phyloP scores from a whole-genome alignment of 2,329 filamentous ascomycete genomes.

The Ceratocystis harringtonii region DNA sequence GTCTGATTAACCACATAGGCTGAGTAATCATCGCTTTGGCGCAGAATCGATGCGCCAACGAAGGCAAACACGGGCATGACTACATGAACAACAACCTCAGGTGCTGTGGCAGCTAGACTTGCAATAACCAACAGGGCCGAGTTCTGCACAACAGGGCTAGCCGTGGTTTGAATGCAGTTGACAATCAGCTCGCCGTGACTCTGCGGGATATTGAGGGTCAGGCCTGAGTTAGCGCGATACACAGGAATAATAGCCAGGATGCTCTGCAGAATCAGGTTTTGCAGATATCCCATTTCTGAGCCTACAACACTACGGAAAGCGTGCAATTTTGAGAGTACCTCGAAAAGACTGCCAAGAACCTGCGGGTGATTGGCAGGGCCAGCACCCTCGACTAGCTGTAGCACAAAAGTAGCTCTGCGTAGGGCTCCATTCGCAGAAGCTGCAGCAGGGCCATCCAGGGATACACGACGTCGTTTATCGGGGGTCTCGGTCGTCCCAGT shows the following conservation, averaged over 20 bases:
- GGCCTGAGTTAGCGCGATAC: conserved; percentile 45
- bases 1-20: conserved; percentile 92
- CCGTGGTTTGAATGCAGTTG: conserved; percentile 81
- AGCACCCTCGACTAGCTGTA: conserved; percentile 76
- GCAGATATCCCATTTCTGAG: conserved; percentile 79
- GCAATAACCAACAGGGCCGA: conserved; percentile 78
- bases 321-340: conserved; percentile 71
- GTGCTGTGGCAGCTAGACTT: conserved; percentile 69
- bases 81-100: conserved; percentile 83
- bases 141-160: conserved; percentile 88
- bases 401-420: conserved; percentile 66
- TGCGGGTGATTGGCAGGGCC: conserved; percentile 59
- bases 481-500: conserved; percentile 31
- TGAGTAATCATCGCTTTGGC: conserved; percentile 92
- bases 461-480: conserved; percentile 55
- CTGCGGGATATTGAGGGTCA: conserved; percentile 51
- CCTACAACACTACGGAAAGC: conserved; percentile 67
- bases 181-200: conserved; percentile 84
- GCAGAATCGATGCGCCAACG: conserved; percentile 81
- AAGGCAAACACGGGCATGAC: conserved; percentile 99
- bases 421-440: conserved; percentile 35
- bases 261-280: conserved; percentile 69
- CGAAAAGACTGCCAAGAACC: conserved; percentile 66
- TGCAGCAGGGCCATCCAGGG: conserved; percentile 13
- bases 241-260: conserved; percentile 71